These are phyloP conservation scores for Coelastrella sp. DNA, from an alignment of 139 green algal species.

Conservation along the genomic window DNA sequence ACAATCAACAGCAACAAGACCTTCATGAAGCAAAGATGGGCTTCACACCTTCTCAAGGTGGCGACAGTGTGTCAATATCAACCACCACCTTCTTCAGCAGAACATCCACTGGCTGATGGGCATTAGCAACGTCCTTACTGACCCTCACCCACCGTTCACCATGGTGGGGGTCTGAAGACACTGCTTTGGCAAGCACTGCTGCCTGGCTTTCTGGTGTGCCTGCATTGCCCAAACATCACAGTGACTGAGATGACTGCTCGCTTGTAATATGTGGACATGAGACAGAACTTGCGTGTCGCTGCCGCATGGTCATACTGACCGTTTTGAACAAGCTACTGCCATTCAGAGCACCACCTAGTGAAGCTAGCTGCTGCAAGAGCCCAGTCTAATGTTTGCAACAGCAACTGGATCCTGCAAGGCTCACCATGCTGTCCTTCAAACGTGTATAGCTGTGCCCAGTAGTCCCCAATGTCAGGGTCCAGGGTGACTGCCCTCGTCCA, in stretches of 20 bases:
- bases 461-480: constrained; percentile 90
- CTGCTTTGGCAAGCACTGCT: constrained; percentile 35
- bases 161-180: constrained; percentile 84
- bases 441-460: constrained; percentile 81
- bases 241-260: not conserved
- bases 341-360: too few species aligned
- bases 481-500: constrained; percentile 85
- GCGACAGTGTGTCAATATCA: constrained; percentile 66
- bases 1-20: not conserved
- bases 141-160: constrained; percentile 93
- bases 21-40: not conserved
- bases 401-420: not conserved
- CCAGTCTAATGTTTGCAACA: too few species aligned
- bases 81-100: constrained; percentile 84
- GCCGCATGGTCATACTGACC: too few species aligned
- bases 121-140: constrained; percentile 83
- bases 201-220: constrained; percentile 9
- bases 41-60: constrained; percentile 46
- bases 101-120: constrained; percentile 71
- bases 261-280: constrained; percentile 23
- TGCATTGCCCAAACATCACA: not conserved
- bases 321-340: too few species aligned
- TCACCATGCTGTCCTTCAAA: constrained; percentile 40
- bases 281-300: not conserved
- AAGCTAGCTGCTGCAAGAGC: too few species aligned